phyloP scores from a whole-genome alignment of 345 rosid genomes.

The Citropsis articulata region DNA sequence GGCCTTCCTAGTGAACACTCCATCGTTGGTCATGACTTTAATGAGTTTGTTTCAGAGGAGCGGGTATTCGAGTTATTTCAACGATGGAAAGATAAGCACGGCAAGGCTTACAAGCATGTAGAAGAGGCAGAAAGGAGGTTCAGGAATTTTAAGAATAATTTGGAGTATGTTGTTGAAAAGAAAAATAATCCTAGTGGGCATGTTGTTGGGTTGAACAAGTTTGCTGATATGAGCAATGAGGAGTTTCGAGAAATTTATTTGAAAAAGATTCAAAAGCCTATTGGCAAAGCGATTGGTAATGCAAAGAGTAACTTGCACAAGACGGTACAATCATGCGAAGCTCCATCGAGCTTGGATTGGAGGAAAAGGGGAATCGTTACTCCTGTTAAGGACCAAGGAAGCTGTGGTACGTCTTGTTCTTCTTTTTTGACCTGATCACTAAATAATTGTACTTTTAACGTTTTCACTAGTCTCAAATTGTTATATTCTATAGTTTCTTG shows the following conservation, averaged over 20 bases:
- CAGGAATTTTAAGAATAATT: conserved; percentile 40
- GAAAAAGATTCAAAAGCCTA: conserved; percentile 47
- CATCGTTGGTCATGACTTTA: conserved; percentile 29
- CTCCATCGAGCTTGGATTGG: conserved; percentile 66
- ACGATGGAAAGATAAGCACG: conserved; percentile 50
- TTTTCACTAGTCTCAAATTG: neutral
- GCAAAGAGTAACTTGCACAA: conserved; percentile 6
- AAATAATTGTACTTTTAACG: neutral
- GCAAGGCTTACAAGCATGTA: conserved; percentile 41
- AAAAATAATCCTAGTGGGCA: conserved; percentile 22
- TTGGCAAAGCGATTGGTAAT: conserved; percentile 16
- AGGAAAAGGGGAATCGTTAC: conserved; percentile 59
- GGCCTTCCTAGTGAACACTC: conserved; percentile 44
- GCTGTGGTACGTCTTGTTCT: conserved; percentile 40
- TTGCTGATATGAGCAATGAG: conserved; percentile 65
- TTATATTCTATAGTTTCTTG: neutral
- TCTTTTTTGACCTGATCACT: neutral
- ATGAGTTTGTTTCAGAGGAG: conserved; percentile 40
- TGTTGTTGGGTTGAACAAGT: conserved; percentile 54
- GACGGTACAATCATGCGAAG: conserved; percentile 36
- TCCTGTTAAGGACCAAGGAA: conserved; percentile 53
- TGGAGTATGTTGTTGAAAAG: conserved; percentile 48
- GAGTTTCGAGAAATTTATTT: conserved; percentile 43
- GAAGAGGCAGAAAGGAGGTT: conserved; percentile 49
- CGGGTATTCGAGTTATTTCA: conserved; percentile 42